Evolutionary conservation across 1,139 yeast species (phyloP).

Genomic region (Debaryomyces singareniensis): DNA sequence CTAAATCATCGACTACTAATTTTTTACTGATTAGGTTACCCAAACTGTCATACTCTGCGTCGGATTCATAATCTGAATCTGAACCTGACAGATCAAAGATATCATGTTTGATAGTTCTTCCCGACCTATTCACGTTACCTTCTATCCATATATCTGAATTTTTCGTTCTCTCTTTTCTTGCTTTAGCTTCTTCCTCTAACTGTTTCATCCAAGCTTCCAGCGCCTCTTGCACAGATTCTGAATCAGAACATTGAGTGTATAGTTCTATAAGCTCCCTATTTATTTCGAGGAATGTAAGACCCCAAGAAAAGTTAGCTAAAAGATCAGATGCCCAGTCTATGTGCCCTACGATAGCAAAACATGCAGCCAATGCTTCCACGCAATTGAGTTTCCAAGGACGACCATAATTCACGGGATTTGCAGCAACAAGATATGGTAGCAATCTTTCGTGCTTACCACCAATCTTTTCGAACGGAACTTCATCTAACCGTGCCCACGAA

Average conservation of each 20-base stretch:
- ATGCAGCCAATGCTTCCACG: constrained; percentile 96
- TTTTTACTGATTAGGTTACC: constrained; percentile 9
- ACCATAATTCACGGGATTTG: constrained; percentile 96
- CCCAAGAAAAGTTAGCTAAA: constrained; percentile 86
- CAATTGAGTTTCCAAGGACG: constrained; percentile 94
- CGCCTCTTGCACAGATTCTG: constrained; percentile 64
- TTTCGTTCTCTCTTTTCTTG: constrained; percentile 48
- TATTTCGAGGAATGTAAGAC: constrained; percentile 73
- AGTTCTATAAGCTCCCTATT: constrained; percentile 71
- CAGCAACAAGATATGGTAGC: constrained; percentile 89
- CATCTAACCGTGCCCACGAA: constrained; percentile 96
- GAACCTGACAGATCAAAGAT: constrained; percentile 9
- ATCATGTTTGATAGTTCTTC: constrained; percentile 7
- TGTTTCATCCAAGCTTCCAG: constrained; percentile 71
- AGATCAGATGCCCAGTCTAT: constrained; percentile 81
- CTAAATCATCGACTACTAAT: too few relatives aligned
- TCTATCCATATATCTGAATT: constrained; percentile 69
- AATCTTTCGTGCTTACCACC: constrained; percentile 89
- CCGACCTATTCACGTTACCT: constrained; percentile 63
- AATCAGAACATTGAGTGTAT: constrained; percentile 77
- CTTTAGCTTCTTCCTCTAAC: constrained; percentile 62
- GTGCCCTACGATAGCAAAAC: constrained; percentile 91
- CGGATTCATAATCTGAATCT: constrained; percentile 9
- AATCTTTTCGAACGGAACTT: constrained; percentile 86
- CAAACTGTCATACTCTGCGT: constrained; percentile 6